phyloP scores from a whole-genome alignment of 371 early-diverging fungal genomes.

The Actinomucor elegans region DNA sequence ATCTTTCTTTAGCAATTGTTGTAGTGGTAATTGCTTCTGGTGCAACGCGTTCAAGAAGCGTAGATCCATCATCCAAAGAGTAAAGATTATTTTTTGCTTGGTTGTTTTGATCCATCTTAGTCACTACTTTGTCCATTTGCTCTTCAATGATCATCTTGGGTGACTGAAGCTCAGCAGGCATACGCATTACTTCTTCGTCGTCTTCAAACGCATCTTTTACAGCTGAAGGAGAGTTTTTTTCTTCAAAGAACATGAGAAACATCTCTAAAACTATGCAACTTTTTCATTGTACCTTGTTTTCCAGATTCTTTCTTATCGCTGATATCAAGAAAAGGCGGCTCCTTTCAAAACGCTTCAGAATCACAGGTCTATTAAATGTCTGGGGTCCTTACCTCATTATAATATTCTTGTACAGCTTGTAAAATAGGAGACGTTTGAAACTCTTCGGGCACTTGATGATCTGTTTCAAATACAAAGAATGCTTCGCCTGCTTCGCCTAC shows the following conservation, averaged over 20 bases:
- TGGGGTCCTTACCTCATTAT: constrained; percentile 29
- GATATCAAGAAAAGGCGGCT: constrained; percentile 49
- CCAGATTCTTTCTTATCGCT: constrained; percentile 37
- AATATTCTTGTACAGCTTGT: constrained; percentile 51
- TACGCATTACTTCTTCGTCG: constrained; percentile 28
- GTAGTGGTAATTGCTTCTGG: constrained; percentile 44
- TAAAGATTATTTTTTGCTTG: constrained; percentile 32
- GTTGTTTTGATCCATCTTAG: constrained; percentile 26
- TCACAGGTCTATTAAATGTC: neutral
- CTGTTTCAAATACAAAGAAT: constrained; percentile 94
- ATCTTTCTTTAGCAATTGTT: constrained; percentile 44
- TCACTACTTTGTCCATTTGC: constrained; percentile 48
- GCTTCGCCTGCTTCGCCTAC: constrained; percentile 99
- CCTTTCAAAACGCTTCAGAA: constrained; percentile 15
- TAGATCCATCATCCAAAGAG: constrained; percentile 39
- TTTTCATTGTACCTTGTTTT: neutral
- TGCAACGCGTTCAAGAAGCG: constrained; percentile 34
- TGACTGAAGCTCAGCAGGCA: constrained; percentile 42
- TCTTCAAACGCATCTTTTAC: constrained; percentile 46
- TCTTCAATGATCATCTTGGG: constrained; percentile 56
- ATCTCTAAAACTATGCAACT: neutral
- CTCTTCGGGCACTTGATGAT: constrained; percentile 83
- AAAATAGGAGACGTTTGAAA: constrained; percentile 90
- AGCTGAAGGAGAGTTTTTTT: no score
- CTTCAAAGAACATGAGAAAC: no score